phyloP scores from a whole-genome alignment of 305 asterid species.

The Petunia hybrid region DNA sequence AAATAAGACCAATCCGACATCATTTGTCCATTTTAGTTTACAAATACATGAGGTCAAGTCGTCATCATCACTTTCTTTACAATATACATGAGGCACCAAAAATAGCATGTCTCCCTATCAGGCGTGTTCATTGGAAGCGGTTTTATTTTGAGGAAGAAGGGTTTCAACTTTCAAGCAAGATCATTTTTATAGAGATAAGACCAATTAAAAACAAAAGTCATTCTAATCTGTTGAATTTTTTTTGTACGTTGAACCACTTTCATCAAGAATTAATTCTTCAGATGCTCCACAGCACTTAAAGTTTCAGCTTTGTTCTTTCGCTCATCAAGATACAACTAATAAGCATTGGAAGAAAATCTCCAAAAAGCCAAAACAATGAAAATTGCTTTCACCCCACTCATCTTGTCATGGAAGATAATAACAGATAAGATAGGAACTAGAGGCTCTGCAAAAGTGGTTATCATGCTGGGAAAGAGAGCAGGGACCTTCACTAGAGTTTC shows the following conservation, averaged over 20 bases:
- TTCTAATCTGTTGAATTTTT: neutral
- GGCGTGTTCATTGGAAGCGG: too few species aligned
- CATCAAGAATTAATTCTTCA: neutral
- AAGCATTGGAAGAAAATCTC: conserved; percentile 49
- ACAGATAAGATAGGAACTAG: conserved; percentile 45
- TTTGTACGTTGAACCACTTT: neutral
- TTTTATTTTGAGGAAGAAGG: too few species aligned
- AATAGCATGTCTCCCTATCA: too few species aligned
- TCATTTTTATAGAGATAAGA: too few species aligned
- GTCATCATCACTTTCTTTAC: too few species aligned
- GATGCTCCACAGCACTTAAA: neutral
- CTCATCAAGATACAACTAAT: conserved; percentile 51
- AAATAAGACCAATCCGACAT: too few species aligned
- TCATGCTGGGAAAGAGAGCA: conserved; percentile 45
- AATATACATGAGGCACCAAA: too few species aligned
- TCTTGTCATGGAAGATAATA: conserved; percentile 43
- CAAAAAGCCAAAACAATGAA: conserved; percentile 51
- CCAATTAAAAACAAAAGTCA: neutral
- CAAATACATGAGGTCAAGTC: too few species aligned
- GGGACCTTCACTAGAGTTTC: conserved; percentile 35
- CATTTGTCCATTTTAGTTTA: too few species aligned
- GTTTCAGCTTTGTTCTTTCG: neutral
- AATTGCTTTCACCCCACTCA: conserved; percentile 44
- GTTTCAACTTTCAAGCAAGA: too few species aligned
- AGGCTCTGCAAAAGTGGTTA: conserved; percentile 40